Conservation (phyloP, 148 eudicot genomes). For the Vaccinium corymbosum region DNA sequence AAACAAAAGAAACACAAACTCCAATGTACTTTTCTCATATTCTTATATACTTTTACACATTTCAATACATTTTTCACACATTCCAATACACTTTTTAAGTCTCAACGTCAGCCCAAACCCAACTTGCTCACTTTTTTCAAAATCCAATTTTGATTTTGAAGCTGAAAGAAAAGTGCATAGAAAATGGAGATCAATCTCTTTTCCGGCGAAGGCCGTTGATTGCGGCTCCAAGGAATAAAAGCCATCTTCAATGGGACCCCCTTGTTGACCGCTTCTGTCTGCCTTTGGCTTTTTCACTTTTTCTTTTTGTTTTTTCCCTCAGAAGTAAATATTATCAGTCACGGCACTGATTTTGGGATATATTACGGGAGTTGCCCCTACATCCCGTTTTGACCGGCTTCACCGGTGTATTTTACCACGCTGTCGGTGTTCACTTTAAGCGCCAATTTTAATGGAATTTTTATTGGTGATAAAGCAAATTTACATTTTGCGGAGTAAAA, state of each 20-base stretch:
- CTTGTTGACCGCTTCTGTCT: constrained; percentile 30
- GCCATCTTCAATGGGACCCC: constrained; percentile 15
- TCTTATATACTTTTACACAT: too few species aligned
- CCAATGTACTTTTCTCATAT: too few species aligned
- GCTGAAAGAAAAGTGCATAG: not conserved
- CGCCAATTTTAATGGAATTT: too few species aligned
- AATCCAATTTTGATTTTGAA: too few species aligned
- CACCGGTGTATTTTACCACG: not conserved
- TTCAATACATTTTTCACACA: too few species aligned
- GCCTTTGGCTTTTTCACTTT: not conserved
- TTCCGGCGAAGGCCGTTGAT: not conserved
- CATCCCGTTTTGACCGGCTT: not conserved
- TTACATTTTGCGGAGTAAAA: too few species aligned
- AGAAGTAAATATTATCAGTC: not conserved
- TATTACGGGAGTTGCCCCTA: not conserved
- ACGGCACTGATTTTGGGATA: not conserved
- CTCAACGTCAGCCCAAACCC: too few species aligned
- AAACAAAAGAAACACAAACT: too few species aligned
- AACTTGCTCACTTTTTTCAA: not conserved
- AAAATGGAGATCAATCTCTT: not conserved
- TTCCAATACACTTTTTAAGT: too few species aligned
- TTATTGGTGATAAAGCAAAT: too few species aligned
- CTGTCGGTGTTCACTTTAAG: not conserved
- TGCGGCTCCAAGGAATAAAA: constrained; percentile 20
- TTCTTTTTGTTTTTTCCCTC: constrained; percentile 6